Conservation (phyloP, 495 filamentous ascomycete species). For the Hypoxylon fragiforme region DNA sequence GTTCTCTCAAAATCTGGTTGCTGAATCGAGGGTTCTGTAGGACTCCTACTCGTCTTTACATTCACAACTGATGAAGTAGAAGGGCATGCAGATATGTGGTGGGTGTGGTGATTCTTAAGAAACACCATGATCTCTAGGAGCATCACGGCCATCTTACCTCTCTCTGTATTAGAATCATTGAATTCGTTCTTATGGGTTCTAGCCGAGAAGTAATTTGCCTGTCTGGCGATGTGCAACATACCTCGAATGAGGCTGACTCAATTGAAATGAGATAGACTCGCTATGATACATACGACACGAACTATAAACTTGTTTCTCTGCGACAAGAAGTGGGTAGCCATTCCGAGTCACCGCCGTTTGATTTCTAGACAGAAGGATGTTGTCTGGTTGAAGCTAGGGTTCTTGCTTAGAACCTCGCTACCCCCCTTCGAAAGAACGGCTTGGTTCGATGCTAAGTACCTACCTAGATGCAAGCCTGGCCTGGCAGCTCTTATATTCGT, state of each 20-base stretch:
- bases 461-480: no score
- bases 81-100: neutral
- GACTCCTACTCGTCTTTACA: neutral
- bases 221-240: neutral
- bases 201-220: constrained; percentile 6
- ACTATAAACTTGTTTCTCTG: neutral
- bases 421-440: no score
- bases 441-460: no score
- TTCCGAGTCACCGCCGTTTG: neutral
- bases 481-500: no score
- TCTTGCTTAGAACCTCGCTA: neutral
- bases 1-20: no score
- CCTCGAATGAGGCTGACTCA: constrained; percentile 6
- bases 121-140: no score
- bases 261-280: constrained; percentile 1
- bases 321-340: neutral
- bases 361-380: neutral
- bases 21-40: neutral
- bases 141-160: no score
- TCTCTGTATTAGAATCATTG: neutral
- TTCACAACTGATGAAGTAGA: neutral
- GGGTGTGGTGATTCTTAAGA: no score
- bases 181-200: neutral
- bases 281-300: neutral
- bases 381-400: neutral